phyloP scores from a whole-genome alignment of 768 basidiomycete species.

The Phanerodontia chrysosporium region DNA sequence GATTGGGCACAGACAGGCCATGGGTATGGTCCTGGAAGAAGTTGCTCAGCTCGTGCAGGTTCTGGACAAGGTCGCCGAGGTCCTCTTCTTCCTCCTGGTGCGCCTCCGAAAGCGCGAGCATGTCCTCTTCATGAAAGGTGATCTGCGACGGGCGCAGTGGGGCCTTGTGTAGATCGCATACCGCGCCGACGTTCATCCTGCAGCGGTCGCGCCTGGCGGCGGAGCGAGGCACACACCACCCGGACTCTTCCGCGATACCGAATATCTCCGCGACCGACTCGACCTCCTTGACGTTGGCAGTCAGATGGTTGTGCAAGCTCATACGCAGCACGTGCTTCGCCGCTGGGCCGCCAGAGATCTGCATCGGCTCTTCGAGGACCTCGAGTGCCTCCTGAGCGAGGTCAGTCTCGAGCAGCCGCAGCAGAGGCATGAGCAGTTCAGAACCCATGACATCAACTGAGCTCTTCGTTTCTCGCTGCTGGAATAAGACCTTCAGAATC shows the following conservation, averaged over 20 bases:
- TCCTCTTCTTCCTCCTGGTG: conserved; percentile 43
- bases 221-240: conserved; percentile 80
- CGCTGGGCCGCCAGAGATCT: conserved; percentile 68
- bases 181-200: conserved; percentile 74
- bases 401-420: conserved; percentile 85
- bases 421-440: conserved; percentile 86
- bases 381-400: conserved; percentile 83
- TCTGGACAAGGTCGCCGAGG: conserved; percentile 73
- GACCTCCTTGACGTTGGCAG: conserved; percentile 37
- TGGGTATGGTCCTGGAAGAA: conserved; percentile 57
- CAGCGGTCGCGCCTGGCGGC: conserved; percentile 59
- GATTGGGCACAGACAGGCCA: conserved; percentile 21
- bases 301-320: conserved; percentile 70
- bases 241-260: conserved; percentile 76
- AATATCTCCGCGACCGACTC: conserved; percentile 70
- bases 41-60: conserved; percentile 69
- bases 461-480: conserved; percentile 74
- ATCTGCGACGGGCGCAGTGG: conserved; percentile 66
- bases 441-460: conserved; percentile 73
- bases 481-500: conserved; percentile 84
- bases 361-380: conserved; percentile 89
- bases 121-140: conserved; percentile 63
- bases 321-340: conserved; percentile 87
- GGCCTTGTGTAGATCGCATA: conserved; percentile 80
- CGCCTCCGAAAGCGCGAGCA: conserved; percentile 22